Base-by-base conservation (phyloP, 176 grass and related monocot species). In the Aegilops longissima region DNA sequence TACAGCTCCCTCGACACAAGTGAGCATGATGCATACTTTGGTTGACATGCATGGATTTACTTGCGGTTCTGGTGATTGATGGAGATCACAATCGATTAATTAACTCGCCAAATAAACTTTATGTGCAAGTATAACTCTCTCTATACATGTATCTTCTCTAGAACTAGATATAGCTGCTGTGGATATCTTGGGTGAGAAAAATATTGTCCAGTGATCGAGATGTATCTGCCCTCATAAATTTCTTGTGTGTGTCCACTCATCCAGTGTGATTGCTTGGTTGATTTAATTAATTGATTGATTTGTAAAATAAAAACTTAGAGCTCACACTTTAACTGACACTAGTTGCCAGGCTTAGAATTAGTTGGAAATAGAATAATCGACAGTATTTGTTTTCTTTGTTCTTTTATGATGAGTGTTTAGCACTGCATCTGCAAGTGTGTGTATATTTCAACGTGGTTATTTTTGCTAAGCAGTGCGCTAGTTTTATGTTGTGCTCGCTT, bases 11-110 rank as follows among this genome's bases (percentile, higher is more conserved):
- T 89, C 82, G 81, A 87, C 66, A 86, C 85, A 77, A 93, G 87
- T 85, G 88, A 94, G 82, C 88, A 98, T 89, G 77, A 54, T 90
- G 40, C 90, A 90, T 96, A 91, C 80, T 98, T 94, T 90, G 92
- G 88, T 82, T 91, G 82, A 98, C 75, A 71, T 82, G 71, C 88
- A 66, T 82, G 77, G 36, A 61, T 88, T 90, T 35, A 80, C 61
- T 73, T 76, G 47, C 85, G 25, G 68, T 95, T 88, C 82, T 85
- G 69, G 82, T 92, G 84, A 47, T 76, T 87, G 87, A 47, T 76
- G 42, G 7, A 59, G 30, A 83, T 72, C 51, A 65, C n/a, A 85
- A 73, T 70, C 72, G 63, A 87, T 39, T 70, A 70, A 49, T 75
- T 74, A 49, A 74, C 23, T 74, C 23, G 0, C 14, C 24, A 27